Conservation (phyloP, 257 asterid genomes). For the Salvia miltiorrhiza region DNA sequence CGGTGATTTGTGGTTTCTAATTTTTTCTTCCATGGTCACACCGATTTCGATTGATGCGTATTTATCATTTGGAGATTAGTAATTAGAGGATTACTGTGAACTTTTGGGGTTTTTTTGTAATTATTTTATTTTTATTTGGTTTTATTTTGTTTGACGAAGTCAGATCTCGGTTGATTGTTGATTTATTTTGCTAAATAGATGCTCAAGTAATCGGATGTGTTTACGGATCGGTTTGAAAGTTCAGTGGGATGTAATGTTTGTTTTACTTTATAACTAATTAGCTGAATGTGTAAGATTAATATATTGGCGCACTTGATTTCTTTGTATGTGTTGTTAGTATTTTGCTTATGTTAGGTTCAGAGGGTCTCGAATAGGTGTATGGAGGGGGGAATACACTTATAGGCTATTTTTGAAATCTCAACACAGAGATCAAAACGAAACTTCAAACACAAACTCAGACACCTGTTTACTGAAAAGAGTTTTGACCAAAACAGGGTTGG, state of each 20-base stretch:
- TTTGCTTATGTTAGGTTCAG: too few relatives aligned
- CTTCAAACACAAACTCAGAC: too few relatives aligned
- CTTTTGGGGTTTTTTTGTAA: neutral
- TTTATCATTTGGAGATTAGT: neutral
- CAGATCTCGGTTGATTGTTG: slow-evolving; percentile 31
- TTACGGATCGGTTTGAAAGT: slow-evolving; percentile 15
- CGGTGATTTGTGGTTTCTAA: too few relatives aligned
- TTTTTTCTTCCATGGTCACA: too few relatives aligned
- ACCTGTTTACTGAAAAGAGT: too few relatives aligned
- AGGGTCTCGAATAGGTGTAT: too few relatives aligned
- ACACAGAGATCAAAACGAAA: too few relatives aligned
- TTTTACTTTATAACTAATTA: neutral
- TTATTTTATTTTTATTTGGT: slow-evolving; percentile 9
- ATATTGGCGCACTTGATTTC: neutral
- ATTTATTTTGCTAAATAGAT: neutral
- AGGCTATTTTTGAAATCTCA: too few relatives aligned
- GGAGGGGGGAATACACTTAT: too few relatives aligned
- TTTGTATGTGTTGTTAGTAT: too few relatives aligned
- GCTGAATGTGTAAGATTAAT: neutral
- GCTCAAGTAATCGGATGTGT: slow-evolving; percentile 6
- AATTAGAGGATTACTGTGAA: neutral
- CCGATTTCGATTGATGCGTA: neutral
- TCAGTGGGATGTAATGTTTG: neutral
- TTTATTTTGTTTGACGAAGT: neutral
- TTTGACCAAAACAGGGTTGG: too few relatives aligned